Conservation (phyloP, 23 red algal species). For the Gracilariopsis chorda region DNA sequence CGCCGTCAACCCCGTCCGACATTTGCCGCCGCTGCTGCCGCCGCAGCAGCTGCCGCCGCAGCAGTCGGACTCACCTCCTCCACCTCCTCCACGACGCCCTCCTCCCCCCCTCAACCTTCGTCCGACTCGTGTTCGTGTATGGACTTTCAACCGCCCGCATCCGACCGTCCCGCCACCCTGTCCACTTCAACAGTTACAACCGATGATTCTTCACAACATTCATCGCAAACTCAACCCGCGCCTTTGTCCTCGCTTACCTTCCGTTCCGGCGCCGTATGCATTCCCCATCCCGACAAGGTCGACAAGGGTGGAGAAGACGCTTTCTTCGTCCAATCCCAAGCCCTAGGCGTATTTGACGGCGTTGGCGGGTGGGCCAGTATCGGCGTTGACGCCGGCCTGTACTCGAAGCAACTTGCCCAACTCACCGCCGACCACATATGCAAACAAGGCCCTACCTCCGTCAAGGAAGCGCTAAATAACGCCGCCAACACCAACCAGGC, state of each 20-base stretch:
- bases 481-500: constrained; percentile 19
- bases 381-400: constrained; percentile 85
- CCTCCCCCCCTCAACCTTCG: neutral
- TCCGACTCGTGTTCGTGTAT: neutral
- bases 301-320: constrained; percentile 92
- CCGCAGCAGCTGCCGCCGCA: neutral
- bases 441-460: neutral
- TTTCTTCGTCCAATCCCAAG: constrained; percentile 68
- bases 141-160: neutral
- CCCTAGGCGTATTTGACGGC: constrained; percentile 97
- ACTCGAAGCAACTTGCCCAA: constrained; percentile 73
- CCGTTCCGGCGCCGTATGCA: neutral
- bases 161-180: neutral
- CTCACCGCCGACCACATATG: constrained; percentile 19
- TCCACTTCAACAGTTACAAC: constrained; percentile 14
- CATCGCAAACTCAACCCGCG: neutral
- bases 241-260: neutral
- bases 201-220: neutral
- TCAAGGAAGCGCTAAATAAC: constrained; percentile 49
- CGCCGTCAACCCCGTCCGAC: neutral
- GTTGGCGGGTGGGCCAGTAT: constrained; percentile 77
- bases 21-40: neutral
- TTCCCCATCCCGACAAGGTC: constrained; percentile 53
- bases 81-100: neutral
- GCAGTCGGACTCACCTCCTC: neutral